Percentiles rank a stretch among this genome's conserved stretches.
These are phyloP conservation scores for Alternaria conjuncta DNA, from an alignment of 2,329 filamentous ascomycete genomes.

Conservation along the genomic window DNA sequence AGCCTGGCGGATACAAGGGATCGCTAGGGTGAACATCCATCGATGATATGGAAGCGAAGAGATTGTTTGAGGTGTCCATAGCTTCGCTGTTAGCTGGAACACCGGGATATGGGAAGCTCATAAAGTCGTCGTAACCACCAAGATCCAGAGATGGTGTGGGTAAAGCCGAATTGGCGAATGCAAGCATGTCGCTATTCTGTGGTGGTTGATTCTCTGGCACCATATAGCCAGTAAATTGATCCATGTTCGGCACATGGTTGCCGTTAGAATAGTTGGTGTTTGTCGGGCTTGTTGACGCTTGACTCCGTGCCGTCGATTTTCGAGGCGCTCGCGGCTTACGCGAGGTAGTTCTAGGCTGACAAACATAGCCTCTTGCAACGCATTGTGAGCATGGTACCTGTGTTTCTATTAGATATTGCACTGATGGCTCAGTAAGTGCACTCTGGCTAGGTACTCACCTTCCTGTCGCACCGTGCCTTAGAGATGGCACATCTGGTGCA, in stretches of 20 bases:
- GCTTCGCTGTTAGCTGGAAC: neutral
- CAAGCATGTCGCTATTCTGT: neutral
- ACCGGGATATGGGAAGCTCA: conserved; percentile 1
- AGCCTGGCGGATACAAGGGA: neutral
- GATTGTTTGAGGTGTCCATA: neutral
- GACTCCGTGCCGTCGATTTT: neutral
- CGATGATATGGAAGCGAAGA: neutral
- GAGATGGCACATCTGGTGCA: conserved; percentile 13
- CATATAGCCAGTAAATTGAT: conserved; percentile 2
- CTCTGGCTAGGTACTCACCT: neutral
- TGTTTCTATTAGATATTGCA: neutral
- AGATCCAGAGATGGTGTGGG: neutral
- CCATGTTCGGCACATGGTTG: neutral
- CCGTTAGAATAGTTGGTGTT: neutral
- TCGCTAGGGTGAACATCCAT: conserved; percentile 1
- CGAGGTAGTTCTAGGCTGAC: conserved; percentile 7
- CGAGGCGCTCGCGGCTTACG: conserved; percentile 6
- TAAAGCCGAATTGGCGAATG: neutral
- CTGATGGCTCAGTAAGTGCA: neutral
- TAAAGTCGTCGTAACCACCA: conserved; percentile 8
- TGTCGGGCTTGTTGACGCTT: neutral
- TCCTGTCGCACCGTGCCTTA: conserved; percentile 9
- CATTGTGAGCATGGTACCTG: conserved; percentile 14
- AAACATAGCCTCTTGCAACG: conserved; percentile 7
- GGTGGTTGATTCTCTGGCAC: neutral